Conservation (phyloP, 768 basidiomycete genomes). For the Xerocomus spinulosus region DNA sequence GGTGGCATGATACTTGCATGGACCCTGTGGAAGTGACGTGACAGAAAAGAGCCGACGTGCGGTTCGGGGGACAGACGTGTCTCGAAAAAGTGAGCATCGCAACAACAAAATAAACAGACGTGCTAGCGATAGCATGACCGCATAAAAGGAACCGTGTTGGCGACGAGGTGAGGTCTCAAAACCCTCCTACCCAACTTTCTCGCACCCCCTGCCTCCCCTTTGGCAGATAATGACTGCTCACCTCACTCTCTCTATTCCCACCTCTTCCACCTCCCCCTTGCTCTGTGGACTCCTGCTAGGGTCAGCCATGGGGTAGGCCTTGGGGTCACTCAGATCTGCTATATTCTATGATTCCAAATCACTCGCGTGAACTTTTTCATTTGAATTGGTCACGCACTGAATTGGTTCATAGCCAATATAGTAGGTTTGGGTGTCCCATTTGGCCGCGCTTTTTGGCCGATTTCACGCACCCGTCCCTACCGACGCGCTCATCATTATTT, state of each 20-base stretch:
- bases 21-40: constrained; percentile 17
- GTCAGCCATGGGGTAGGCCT: constrained; percentile 14
- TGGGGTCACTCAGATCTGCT: constrained; percentile 31
- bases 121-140: neutral
- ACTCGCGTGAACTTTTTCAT: constrained; percentile 26
- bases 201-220: constrained; percentile 14
- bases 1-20: constrained; percentile 6
- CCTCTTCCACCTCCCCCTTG: neutral
- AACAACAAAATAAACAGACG: constrained; percentile 4
- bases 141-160: constrained; percentile 18
- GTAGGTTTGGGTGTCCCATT: constrained; percentile 41
- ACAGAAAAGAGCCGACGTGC: constrained; percentile 14
- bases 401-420: constrained; percentile 61
- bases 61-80: constrained; percentile 4
- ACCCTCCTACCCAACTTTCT: constrained; percentile 15
- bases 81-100: constrained; percentile 8
- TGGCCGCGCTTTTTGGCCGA: constrained; percentile 7
- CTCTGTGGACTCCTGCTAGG: constrained; percentile 10
- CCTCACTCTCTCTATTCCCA: neutral
- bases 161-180: neutral
- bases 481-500: neutral
- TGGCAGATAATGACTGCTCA: neutral
- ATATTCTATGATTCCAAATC: constrained; percentile 40
- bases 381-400: constrained; percentile 32
- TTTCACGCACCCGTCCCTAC: neutral